These are phyloP conservation scores for Candida montana DNA, from an alignment of 805 yeast genomes.

Conservation along the genomic window DNA sequence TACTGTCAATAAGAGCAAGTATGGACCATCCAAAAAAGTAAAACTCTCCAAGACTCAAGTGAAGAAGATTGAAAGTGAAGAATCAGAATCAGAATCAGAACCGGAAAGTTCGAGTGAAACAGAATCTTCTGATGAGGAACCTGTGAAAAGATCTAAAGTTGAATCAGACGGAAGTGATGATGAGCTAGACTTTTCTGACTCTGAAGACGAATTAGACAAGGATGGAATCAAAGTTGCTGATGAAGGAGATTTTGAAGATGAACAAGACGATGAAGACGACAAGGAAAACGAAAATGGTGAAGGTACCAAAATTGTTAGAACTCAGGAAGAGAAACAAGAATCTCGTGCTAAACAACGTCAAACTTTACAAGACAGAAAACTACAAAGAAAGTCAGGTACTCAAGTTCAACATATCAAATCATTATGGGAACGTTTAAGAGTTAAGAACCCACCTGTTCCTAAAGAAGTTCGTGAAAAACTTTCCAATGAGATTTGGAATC, in stretches of 20 bases:
- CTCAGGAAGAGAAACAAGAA: constrained; percentile 41
- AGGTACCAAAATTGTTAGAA: constrained; percentile 25
- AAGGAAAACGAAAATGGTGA: constrained; percentile 23
- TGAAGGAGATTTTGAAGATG: constrained; percentile 25
- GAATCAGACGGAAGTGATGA: constrained; percentile 19
- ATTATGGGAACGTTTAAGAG: constrained; percentile 89
- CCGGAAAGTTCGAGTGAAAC: constrained; percentile 7
- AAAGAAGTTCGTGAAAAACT: constrained; percentile 70
- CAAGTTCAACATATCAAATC: constrained; percentile 81
- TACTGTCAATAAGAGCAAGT: constrained; percentile 1
- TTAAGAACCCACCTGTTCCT: constrained; percentile 75
- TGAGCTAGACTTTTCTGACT: constrained; percentile 27
- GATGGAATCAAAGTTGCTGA: constrained; percentile 22
- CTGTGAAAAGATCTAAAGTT: constrained; percentile 13
- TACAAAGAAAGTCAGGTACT: constrained; percentile 80
- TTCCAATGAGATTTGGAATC: constrained; percentile 79
- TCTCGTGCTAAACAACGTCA: constrained; percentile 81
- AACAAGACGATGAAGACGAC: constrained; percentile 21
- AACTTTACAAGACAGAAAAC: constrained; percentile 73
- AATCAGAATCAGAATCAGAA: constrained; percentile 13
- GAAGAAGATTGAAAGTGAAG: constrained; percentile 4
- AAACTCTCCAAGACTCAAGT: constrained; percentile 12
- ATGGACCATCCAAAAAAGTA: constrained; percentile 14
- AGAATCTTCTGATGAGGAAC: constrained; percentile 25
- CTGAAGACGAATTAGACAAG: constrained; percentile 26